Evolutionary conservation across 805 yeast genomes (phyloP), one percentile per base, ranked within the genome.

Genomic region (Kodamaea restingae): DNA sequence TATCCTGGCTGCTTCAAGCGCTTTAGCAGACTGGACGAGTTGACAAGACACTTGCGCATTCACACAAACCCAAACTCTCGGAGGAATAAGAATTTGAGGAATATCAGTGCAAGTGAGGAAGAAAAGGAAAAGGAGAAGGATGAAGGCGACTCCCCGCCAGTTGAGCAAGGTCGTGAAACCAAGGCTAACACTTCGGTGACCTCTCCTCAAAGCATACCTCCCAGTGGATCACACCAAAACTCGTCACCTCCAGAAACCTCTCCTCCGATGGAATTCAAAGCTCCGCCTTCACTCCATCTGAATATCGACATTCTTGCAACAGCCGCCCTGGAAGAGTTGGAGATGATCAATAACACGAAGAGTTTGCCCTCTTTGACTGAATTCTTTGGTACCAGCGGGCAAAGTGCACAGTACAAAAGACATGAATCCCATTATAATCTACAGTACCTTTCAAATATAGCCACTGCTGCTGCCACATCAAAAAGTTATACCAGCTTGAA

Each of bases 1-100:
- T 87, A 75, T 50, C 88, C 93, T 1, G 86, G 86, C n/a, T 88
- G 96, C 63, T 60, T 78, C 39, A 87, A 88, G 60, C 71, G 84
- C 46, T 88, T 88, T 55, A 75, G 84, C 42, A 73, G 96, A 46
- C 73, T 81, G 18, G 96, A 88, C 62, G 96, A 88, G 63, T 71
- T 88, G 41, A 88, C 95, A 10, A 71, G 96, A 49, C 96, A 88
- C 62, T 70, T 84, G 36, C 68, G 95, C 46, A 88, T 84, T 38
- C 96, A 88, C 63, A 71, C 77, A 15, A 80, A 78, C 49, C 81
- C 79, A 26, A 65, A 60, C 45, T 60, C 67, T 46, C 55, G 75
- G 51, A 71, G 62, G 55, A 59, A 60, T 39, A 63, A 56, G 54
- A 73, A 59, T 49, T 37, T 47, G 35, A 40, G 32, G 29, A 48